Conservation (phyloP, 345 rosid species). For the Kandelia obovata region DNA sequence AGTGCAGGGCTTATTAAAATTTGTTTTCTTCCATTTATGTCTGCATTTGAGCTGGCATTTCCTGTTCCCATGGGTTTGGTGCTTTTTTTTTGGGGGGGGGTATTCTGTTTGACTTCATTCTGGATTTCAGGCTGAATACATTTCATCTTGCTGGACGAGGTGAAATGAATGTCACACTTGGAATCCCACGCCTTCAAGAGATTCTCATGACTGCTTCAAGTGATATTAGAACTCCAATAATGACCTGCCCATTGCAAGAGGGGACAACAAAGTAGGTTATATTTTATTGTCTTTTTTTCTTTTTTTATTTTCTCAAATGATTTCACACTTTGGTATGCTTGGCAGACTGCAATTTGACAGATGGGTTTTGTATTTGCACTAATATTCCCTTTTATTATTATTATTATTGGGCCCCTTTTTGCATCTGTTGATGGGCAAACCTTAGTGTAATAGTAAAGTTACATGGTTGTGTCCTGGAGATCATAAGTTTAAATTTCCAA, state of each 20-base stretch:
- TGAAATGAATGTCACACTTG: conserved; percentile 98
- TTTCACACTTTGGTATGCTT: no score
- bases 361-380: no score
- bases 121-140: conserved; percentile 70
- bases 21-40: not conserved
- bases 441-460: not conserved
- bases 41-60: not conserved
- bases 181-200: conserved; percentile 95
- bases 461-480: not conserved
- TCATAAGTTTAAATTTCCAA: not conserved
- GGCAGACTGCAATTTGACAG: no score
- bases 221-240: conserved; percentile 81
- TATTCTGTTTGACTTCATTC: not conserved
- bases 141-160: conserved; percentile 99
- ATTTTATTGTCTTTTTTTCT: not conserved
- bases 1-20: not conserved
- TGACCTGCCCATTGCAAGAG: conserved; percentile 79
- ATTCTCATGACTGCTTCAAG: conserved; percentile 85
- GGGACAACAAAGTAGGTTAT: conserved; percentile 61
- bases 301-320: not conserved
- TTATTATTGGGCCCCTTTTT: not conserved
- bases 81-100: not conserved
- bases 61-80: not conserved
- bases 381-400: not conserved
- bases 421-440: not conserved